A percentile compares a stretch with the other conserved stretches of the same genome.
phyloP scores from a whole-genome alignment of 140 eudicot genomes.

The Oenanthe javanica region DNA sequence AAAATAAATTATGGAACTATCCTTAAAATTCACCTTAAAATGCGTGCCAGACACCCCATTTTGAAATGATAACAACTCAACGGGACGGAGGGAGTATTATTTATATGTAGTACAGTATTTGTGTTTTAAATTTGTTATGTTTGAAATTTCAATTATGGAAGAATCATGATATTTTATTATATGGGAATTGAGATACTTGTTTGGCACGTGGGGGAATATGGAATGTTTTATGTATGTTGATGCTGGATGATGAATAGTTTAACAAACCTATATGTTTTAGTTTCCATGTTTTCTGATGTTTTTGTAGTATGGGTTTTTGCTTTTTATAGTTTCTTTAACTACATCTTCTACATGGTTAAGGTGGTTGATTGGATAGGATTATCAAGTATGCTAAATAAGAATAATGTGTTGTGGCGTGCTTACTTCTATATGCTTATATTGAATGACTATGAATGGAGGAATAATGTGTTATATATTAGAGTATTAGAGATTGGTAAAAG shows the following conservation, averaged over 20 bases:
- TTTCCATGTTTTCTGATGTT: constrained; percentile 17
- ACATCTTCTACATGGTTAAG: background rate
- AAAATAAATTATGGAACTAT: too few relatives aligned
- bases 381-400: background rate
- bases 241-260: constrained; percentile 18
- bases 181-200: background rate
- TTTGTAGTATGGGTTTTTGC: background rate
- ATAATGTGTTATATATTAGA: background rate
- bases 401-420: background rate
- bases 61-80: too few relatives aligned
- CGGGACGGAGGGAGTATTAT: too few relatives aligned
- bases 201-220: constrained; percentile 27
- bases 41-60: too few relatives aligned
- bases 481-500: constrained; percentile 5
- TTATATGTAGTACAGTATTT: background rate
- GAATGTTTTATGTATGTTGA: constrained; percentile 9
- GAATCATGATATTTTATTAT: constrained; percentile 1
- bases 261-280: background rate
- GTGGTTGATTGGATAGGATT: constrained; percentile 4
- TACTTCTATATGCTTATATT: background rate
- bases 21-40: too few relatives aligned
- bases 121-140: background rate
- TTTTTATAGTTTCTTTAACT: background rate
- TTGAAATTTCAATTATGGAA: background rate
- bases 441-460: constrained; percentile 3